phyloP scores from a whole-genome alignment of 2,329 filamentous ascomycete species.

The Arachnomyces sp. region DNA sequence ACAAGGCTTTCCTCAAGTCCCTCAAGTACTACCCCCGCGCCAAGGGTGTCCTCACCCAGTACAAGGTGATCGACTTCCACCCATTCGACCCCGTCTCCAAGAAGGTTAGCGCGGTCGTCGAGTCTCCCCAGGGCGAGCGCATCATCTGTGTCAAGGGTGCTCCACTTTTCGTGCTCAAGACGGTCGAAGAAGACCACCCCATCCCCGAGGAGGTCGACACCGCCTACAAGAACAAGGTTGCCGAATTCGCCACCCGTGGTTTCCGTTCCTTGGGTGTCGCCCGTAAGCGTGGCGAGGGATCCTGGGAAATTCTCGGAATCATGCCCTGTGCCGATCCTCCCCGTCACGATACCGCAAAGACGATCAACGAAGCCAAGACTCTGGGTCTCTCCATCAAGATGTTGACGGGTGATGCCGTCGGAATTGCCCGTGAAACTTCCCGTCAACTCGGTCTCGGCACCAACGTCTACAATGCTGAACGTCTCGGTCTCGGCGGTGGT shows the following conservation, averaged over 20 bases:
- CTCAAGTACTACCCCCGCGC: slow-evolving; percentile 75
- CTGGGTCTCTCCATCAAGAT: slow-evolving; percentile 91
- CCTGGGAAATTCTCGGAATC: slow-evolving; percentile 89
- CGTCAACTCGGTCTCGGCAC: slow-evolving; percentile 85
- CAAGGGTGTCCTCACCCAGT: slow-evolving; percentile 72
- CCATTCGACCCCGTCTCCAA: slow-evolving; percentile 92
- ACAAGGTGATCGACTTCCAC: slow-evolving; percentile 75
- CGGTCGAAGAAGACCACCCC: slow-evolving; percentile 75
- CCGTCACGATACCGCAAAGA: slow-evolving; percentile 82
- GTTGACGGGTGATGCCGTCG: slow-evolving; percentile 90
- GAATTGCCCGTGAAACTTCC: slow-evolving; percentile 85
- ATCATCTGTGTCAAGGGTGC: slow-evolving; percentile 89
- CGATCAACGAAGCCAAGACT: slow-evolving; percentile 80
- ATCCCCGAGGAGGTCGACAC: slow-evolving; percentile 69
- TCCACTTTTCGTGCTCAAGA: slow-evolving; percentile 78
- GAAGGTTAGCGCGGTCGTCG: slow-evolving; percentile 78
- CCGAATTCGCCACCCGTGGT: slow-evolving; percentile 84
- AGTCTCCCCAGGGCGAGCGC: slow-evolving; percentile 73
- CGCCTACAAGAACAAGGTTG: slow-evolving; percentile 87
- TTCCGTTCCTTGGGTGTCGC: slow-evolving; percentile 92
- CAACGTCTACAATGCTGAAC: slow-evolving; percentile 90
- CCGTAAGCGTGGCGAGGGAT: slow-evolving; percentile 72
- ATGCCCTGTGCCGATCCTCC: slow-evolving; percentile 92
- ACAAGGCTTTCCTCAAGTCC: slow-evolving; percentile 88
- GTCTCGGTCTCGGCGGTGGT: slow-evolving; percentile 79